Percentiles rank a stretch among this genome's conserved stretches.
Evolutionary conservation across 140 eudicot genomes (phyloP).

Genomic region (Oenanthe javanica): DNA sequence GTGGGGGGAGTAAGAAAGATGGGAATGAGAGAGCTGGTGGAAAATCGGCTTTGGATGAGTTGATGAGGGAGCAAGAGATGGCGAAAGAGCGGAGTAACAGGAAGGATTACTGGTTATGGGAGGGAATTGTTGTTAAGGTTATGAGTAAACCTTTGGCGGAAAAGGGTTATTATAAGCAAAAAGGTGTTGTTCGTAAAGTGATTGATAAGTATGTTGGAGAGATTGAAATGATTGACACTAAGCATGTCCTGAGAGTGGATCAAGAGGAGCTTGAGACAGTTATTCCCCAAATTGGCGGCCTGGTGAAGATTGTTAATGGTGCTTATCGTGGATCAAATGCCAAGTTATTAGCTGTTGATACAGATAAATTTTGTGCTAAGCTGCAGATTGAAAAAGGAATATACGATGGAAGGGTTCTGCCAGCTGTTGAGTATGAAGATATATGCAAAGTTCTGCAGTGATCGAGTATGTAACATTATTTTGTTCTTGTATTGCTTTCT

Average conservation of each 20-base stretch:
- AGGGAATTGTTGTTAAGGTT: constrained; percentile 53
- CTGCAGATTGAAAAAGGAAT: constrained; percentile 52
- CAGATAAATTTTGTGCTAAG: constrained; percentile 19
- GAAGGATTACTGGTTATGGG: constrained; percentile 61
- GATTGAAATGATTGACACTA: constrained; percentile 54
- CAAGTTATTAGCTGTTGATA: constrained; percentile 8
- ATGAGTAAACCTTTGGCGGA: constrained; percentile 58
- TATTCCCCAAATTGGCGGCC: constrained; percentile 46
- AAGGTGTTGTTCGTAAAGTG: constrained; percentile 54
- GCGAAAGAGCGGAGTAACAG: constrained; percentile 56
- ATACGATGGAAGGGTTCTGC: constrained; percentile 61
- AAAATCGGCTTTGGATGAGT: constrained; percentile 48
- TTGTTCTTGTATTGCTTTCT: background rate
- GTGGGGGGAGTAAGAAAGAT: constrained; percentile 18
- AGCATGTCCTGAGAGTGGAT: constrained; percentile 58
- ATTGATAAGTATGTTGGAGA: constrained; percentile 68
- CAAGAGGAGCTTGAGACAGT: constrained; percentile 66
- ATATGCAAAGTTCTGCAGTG: constrained; percentile 41
- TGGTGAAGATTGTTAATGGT: constrained; percentile 17
- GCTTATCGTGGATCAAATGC: constrained; percentile 22
- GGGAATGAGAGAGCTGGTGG: constrained; percentile 25
- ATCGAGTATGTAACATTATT: background rate
- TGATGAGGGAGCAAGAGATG: constrained; percentile 56
- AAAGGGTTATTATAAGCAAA: constrained; percentile 62
- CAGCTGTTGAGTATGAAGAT: constrained; percentile 58